These are phyloP conservation scores for Paraurostyla sp. DNA, from an alignment of 73 alveolate species.

Conservation along the genomic window DNA sequence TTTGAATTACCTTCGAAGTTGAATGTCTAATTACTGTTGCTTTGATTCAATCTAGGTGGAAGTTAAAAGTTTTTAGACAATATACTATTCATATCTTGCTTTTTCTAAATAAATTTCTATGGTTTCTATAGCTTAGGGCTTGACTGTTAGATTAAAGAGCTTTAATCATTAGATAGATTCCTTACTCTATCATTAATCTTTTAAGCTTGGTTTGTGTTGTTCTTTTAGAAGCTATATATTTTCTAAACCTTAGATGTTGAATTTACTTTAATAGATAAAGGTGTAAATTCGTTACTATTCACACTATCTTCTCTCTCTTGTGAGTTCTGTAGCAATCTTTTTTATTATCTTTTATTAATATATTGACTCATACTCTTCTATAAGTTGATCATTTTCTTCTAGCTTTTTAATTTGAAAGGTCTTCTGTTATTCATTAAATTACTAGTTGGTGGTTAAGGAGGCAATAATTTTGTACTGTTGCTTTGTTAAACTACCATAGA, in stretches of 20 bases:
- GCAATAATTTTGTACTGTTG: slow-evolving; percentile 10
- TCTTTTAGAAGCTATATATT: too few species aligned
- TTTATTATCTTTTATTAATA: too few species aligned
- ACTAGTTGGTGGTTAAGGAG: slow-evolving; percentile 21
- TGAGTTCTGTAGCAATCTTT: too few species aligned
- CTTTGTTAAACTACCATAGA: neutral
- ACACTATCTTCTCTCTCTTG: too few species aligned
- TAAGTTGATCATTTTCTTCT: neutral
- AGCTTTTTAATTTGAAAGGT: neutral
- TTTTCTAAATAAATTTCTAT: neutral
- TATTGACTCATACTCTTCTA: neutral
- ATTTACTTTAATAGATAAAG: too few species aligned
- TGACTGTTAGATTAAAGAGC: neutral
- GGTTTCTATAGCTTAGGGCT: neutral
- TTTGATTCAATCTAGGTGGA: slow-evolving; percentile 8
- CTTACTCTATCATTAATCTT: too few species aligned
- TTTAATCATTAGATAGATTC: neutral
- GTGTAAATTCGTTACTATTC: too few species aligned
- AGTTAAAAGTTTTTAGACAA: neutral
- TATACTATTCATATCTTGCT: neutral
- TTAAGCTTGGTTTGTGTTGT: too few species aligned
- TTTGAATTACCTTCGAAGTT: neutral
- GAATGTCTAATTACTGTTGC: too few species aligned
- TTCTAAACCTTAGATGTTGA: too few species aligned
- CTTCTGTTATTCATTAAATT: neutral